Conservation (phyloP, 768 basidiomycete genomes). For the Boletus patriciae region DNA sequence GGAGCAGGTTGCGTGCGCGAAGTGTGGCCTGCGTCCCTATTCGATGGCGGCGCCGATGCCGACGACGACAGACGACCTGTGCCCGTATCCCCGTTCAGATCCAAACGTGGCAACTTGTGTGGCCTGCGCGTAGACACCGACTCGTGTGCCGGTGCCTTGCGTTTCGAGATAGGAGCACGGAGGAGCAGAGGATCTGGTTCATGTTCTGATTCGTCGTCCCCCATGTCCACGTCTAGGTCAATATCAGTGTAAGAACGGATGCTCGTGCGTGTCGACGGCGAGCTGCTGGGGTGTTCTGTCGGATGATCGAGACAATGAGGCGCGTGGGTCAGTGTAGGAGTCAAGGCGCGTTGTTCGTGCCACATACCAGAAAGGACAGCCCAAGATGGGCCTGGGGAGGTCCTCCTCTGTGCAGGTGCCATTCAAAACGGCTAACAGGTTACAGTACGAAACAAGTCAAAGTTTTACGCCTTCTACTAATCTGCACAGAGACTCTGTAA, state of each 20-base stretch:
- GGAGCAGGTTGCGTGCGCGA: conserved; percentile 11
- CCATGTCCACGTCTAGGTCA: conserved; percentile 19
- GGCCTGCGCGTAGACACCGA: conserved; percentile 7
- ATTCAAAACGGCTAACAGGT: neutral
- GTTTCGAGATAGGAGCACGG: conserved; percentile 23
- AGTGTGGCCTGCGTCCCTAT: neutral
- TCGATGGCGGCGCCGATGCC: neutral
- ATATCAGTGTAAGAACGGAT: conserved; percentile 15
- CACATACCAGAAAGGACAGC: conserved; percentile 25
- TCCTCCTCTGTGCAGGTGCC: neutral
- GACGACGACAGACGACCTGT: neutral
- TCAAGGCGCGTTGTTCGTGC: neutral
- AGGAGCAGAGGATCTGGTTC: neutral
- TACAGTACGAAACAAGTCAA: neutral
- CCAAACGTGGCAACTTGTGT: conserved; percentile 24
- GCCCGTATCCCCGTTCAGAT: neutral
- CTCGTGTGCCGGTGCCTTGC: conserved; percentile 24
- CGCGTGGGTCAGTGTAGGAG: conserved; percentile 1
- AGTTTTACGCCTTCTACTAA: too few species aligned
- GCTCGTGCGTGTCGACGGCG: conserved; percentile 15
- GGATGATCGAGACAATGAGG: neutral
- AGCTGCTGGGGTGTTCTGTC: conserved; percentile 24
- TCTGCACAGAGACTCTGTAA: too few species aligned
- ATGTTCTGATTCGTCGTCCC: conserved; percentile 21
- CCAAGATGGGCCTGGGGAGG: conserved; percentile 33